Conservation (phyloP, 495 filamentous ascomycete species). For the Penicillium silybi region DNA sequence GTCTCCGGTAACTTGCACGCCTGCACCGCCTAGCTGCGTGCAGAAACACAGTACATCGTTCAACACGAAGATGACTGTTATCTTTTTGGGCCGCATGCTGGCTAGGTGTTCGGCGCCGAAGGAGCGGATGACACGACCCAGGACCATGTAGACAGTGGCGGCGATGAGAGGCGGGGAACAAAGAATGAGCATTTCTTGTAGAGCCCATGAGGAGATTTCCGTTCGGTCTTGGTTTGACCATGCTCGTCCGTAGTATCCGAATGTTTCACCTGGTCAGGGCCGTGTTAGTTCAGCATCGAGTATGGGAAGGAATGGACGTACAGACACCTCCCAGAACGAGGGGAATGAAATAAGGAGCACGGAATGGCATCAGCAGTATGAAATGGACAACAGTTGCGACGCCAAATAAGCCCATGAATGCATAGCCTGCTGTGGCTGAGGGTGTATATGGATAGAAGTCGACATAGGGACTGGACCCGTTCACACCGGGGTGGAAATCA, state of each 20-base stretch:
- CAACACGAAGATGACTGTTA: slow-evolving; percentile 35
- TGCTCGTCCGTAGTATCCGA: slow-evolving; percentile 46
- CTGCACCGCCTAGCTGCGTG: slow-evolving; percentile 35
- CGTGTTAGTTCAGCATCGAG: background rate
- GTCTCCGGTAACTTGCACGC: slow-evolving; percentile 41
- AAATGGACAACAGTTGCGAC: slow-evolving; percentile 38
- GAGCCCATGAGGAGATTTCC: slow-evolving; percentile 30
- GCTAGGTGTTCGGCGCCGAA: slow-evolving; percentile 43
- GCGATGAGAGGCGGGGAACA: slow-evolving; percentile 46
- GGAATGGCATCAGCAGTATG: slow-evolving; percentile 37
- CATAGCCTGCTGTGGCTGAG: slow-evolving; percentile 41
- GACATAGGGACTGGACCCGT: slow-evolving; percentile 31
- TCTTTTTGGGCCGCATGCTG: slow-evolving; percentile 20
- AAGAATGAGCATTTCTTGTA: slow-evolving; percentile 45
- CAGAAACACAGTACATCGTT: slow-evolving; percentile 35
- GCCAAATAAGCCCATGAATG: slow-evolving; percentile 48
- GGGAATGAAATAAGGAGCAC: slow-evolving; percentile 52
- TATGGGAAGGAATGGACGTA: slow-evolving; percentile 27
- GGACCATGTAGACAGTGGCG: slow-evolving; percentile 58
- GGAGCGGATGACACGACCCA: slow-evolving; percentile 49
- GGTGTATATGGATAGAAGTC: slow-evolving; percentile 49
- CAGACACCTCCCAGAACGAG: slow-evolving; percentile 55
- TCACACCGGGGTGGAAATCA: slow-evolving; percentile 28
- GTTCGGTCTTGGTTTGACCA: slow-evolving; percentile 29
- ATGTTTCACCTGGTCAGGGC: slow-evolving; percentile 35